Evolutionary conservation across 2,329 filamentous ascomycete genomes (phyloP).

Genomic region (Phyllosticta citrichinensis): DNA sequence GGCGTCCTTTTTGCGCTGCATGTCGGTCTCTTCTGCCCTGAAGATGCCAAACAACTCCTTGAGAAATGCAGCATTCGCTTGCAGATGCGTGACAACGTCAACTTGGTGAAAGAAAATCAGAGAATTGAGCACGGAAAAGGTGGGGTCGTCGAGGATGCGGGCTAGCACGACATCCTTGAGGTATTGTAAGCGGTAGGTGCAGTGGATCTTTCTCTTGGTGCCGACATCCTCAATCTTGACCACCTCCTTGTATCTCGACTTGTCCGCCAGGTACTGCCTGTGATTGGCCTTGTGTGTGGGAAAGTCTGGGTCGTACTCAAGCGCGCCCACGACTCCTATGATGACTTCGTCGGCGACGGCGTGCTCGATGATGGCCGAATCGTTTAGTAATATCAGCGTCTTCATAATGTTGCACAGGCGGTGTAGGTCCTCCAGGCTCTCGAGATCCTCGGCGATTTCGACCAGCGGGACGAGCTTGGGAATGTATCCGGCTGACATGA

Average conservation of each 20-base stretch:
- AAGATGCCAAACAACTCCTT: conserved; percentile 85
- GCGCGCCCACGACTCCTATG: conserved; percentile 82
- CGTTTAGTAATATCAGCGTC: conserved; percentile 85
- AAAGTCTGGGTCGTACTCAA: conserved; percentile 98
- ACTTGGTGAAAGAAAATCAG: conserved; percentile 99
- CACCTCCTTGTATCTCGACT: conserved; percentile 90
- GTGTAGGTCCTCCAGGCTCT: conserved; percentile 78
- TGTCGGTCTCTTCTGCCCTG: conserved; percentile 50
- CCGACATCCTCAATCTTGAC: conserved; percentile 77
- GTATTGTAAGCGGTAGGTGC: conserved; percentile 91
- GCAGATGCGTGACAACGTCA: conserved; percentile 92
- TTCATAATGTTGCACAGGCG: conserved; percentile 97
- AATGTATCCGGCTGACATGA: conserved; percentile 80
- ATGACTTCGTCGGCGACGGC: conserved; percentile 85
- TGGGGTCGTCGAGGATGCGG: conserved; percentile 91
- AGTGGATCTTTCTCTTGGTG: conserved; percentile 85
- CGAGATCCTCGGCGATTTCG: conserved; percentile 79
- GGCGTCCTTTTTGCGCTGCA: conserved; percentile 77
- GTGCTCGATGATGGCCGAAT: conserved; percentile 87
- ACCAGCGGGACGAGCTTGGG: conserved; percentile 77
- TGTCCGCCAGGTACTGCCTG: conserved; percentile 79
- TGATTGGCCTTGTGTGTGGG: conserved; percentile 97
- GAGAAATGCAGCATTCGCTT: conserved; percentile 67
- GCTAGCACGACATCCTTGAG: conserved; percentile 97
- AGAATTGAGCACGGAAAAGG: conserved; percentile 93